Evolutionary conservation across 306 rosid genomes (phyloP).

Genomic region (Alnus glutinosa): DNA sequence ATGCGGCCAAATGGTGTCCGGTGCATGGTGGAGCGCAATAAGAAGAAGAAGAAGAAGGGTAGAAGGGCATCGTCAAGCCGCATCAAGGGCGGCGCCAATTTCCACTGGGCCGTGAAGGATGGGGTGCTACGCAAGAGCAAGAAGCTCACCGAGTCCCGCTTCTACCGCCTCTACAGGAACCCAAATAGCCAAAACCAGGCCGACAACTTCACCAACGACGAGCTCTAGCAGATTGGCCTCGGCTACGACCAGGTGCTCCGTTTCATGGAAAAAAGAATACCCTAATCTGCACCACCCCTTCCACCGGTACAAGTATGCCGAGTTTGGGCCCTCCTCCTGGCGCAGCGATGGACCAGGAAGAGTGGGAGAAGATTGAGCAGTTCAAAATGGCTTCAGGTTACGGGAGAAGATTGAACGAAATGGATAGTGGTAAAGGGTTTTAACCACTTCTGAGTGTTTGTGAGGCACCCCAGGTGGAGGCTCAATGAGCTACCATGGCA

Average conservation of each 20-base stretch:
- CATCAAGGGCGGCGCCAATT: conserved; percentile 58
- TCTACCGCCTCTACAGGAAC: conserved; percentile 66
- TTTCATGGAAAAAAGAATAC: conserved; percentile 85
- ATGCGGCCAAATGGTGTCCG: too few relatives aligned
- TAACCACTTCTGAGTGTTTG: too few relatives aligned
- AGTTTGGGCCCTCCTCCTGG: conserved; percentile 86
- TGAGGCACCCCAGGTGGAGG: too few relatives aligned
- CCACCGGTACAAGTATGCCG: conserved; percentile 91
- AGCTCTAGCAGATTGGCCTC: conserved; percentile 78
- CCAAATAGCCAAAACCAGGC: conserved; percentile 47
- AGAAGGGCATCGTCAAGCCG: conserved; percentile 30
- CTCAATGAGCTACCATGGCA: too few relatives aligned
- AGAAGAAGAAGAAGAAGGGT: too few relatives aligned
- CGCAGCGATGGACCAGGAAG: conserved; percentile 36
- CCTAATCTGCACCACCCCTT: conserved; percentile 76
- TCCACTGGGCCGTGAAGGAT: conserved; percentile 50
- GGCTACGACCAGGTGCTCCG: conserved; percentile 83
- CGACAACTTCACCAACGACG: conserved; percentile 74
- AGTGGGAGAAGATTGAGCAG: too few relatives aligned
- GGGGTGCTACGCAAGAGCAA: conserved; percentile 54
- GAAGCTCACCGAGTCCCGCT: conserved; percentile 64
- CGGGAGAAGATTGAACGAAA: too few relatives aligned
- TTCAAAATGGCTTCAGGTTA: too few relatives aligned
- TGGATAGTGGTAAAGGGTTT: too few relatives aligned
- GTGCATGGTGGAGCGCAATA: too few relatives aligned